Evolutionary conservation across 2,329 filamentous ascomycete species (phyloP).

Genomic region (Parastagonospora nodorum): DNA sequence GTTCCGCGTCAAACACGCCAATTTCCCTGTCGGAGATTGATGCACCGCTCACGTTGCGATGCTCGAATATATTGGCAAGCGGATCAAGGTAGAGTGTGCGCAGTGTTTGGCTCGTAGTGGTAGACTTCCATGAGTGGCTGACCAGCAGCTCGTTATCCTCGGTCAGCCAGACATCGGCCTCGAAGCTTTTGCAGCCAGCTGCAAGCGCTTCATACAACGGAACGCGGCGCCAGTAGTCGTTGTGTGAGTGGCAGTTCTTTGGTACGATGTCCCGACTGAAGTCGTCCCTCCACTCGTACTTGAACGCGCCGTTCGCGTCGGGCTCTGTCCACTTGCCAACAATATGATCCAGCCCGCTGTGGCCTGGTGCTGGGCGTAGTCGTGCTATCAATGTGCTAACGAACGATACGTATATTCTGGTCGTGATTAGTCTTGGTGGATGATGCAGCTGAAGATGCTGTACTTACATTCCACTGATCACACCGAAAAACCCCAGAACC

Average conservation of each 20-base stretch:
- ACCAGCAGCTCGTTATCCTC: constrained; percentile 35
- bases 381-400: constrained; percentile 24
- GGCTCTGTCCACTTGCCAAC: constrained; percentile 34
- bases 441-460: not conserved
- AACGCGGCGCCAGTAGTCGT: constrained; percentile 50
- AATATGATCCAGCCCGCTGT: constrained; percentile 32
- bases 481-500: constrained; percentile 17
- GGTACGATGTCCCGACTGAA: constrained; percentile 46
- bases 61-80: constrained; percentile 51
- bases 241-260: constrained; percentile 49
- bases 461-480: constrained; percentile 25
- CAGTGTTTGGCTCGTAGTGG: constrained; percentile 26
- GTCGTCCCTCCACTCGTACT: constrained; percentile 42
- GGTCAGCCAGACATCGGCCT: constrained; percentile 40
- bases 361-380: constrained; percentile 20
- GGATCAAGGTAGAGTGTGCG: constrained; percentile 33
- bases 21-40: constrained; percentile 18
- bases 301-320: constrained; percentile 16
- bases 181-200: constrained; percentile 43
- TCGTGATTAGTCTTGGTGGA: constrained; percentile 6
- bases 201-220: constrained; percentile 48
- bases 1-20: constrained; percentile 58
- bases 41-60: constrained; percentile 28
- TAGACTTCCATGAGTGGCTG: constrained; percentile 29
- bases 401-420: constrained; percentile 31